Evolutionary conservation across 768 basidiomycete genomes (phyloP).

Genomic region (Butyriboletus loyo): DNA sequence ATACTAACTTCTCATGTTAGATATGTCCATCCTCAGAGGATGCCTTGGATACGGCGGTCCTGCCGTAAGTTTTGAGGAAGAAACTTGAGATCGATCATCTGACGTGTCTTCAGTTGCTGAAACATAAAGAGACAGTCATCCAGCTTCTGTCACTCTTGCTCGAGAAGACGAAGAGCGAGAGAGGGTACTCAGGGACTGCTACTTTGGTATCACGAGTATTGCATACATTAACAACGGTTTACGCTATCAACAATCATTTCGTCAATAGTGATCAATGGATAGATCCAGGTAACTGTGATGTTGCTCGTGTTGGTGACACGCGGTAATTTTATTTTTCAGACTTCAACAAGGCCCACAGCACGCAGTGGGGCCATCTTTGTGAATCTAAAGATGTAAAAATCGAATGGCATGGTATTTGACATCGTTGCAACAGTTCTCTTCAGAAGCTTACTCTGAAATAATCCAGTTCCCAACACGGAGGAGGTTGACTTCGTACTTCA

Average conservation of each 20-base stretch:
- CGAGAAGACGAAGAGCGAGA: slow-evolving; percentile 82
- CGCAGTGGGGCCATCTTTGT: slow-evolving; percentile 79
- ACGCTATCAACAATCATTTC: slow-evolving; percentile 75
- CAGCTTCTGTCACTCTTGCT: slow-evolving; percentile 61
- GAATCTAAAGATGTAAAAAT: slow-evolving; percentile 75
- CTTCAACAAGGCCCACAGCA: slow-evolving; percentile 60
- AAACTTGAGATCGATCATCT: background rate
- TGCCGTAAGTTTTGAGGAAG: slow-evolving; percentile 41
- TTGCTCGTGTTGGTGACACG: slow-evolving; percentile 5
- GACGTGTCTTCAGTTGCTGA: slow-evolving; percentile 52
- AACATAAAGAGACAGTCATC: slow-evolving; percentile 64
- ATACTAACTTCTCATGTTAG: slow-evolving; percentile 34
- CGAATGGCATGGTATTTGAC: slow-evolving; percentile 75
- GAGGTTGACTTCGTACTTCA: slow-evolving; percentile 83
- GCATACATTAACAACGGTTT: slow-evolving; percentile 70
- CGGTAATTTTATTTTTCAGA: slow-evolving; percentile 34
- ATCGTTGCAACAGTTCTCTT: background rate
- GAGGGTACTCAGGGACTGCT: slow-evolving; percentile 80
- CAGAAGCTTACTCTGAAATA: slow-evolving; percentile 8
- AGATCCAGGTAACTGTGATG: slow-evolving; percentile 49
- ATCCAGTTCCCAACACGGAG: slow-evolving; percentile 43
- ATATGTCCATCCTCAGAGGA: slow-evolving; percentile 79
- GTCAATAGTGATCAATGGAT: slow-evolving; percentile 82
- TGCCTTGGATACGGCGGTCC: slow-evolving; percentile 73
- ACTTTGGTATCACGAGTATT: slow-evolving; percentile 74